Percentiles rank a stretch among this genome's conserved stretches.
Evolutionary conservation across 257 asterid species (phyloP).

Genomic region (Scutellaria baicalensis): DNA sequence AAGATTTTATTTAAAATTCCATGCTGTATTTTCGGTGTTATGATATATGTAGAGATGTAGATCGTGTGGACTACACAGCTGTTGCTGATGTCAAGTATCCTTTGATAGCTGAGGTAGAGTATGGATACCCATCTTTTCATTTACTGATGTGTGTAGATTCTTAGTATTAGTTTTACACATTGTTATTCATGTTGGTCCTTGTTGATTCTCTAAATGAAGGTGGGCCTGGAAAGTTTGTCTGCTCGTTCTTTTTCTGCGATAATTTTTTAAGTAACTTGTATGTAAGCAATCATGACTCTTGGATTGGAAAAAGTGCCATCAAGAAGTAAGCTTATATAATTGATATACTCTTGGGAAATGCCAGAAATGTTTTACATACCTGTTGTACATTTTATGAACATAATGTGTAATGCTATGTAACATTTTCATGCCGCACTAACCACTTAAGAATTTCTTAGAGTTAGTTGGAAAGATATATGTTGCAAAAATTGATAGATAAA

Average conservation of each 20-base stretch:
- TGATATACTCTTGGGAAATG: not conserved
- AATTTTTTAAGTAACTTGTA: not conserved
- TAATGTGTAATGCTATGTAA: not conserved
- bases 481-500: not conserved
- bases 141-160: not conserved
- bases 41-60: constrained; percentile 48
- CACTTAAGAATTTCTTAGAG: not conserved
- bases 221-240: not conserved
- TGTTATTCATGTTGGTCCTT: not conserved
- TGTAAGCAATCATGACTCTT: not conserved
- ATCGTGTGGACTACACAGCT: constrained; percentile 59
- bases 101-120: constrained; percentile 62
- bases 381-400: not conserved
- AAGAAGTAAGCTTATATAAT: constrained; percentile 9
- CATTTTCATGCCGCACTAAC: not conserved
- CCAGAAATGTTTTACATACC: not conserved
- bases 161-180: not conserved
- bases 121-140: constrained; percentile 1
- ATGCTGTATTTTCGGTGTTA: not conserved
- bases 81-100: constrained; percentile 82
- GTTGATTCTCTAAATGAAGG: not conserved
- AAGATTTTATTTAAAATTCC: not conserved
- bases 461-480: not conserved
- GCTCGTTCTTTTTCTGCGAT: not conserved
- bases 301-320: not conserved